Base-by-base conservation (phyloP, 257 asterid species). In the Apocynum venetum region DNA sequence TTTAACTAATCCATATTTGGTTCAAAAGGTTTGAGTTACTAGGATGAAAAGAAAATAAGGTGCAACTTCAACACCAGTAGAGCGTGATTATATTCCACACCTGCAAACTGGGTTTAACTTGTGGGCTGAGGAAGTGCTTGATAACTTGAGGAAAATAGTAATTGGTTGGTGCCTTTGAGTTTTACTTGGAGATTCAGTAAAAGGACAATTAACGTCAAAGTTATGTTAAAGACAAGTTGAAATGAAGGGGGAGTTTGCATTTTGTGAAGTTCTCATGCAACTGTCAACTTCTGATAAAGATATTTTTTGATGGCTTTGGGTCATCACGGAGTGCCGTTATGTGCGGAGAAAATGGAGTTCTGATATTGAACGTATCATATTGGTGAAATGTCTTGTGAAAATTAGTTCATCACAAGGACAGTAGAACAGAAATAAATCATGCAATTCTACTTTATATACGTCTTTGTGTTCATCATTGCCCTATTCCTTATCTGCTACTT, bases 401-500 rank as follows among this genome's bases (percentile, higher is more conserved):
- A 55, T 83, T 68, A 57, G 82, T 74, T 69, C 66, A 44, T 55
- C 55, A 51, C 36, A 76, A 66, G 64, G 86, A 79, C 72, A 63
- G 59, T 41, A 63, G 60, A 82, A 65, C 86, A 53, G 75, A 61
- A 46, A 31, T 19, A 3, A 53, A 55, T 47, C 51, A 47, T 41
- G 51, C 64, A 57, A 57, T 57, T 5, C 36, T 8, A 57, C 64
- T 4, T 25, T 25, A 25, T 25, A 25, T 25, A 25, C 31, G 31
- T 25, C 31, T 25, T 25, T 25, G 31, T 25, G 31, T 25, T 25
- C 31, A 25, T 25, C 31, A 25, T 25, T 25, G 31, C 31, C 31
- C 31, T 25, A 25, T 25, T 25, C 31, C 31, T 25, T 25, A 25
- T 25, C 31, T 25, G 31, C 31, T 25, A 25, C 31, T 25, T 25